Evolutionary conservation across 495 filamentous ascomycete genomes (phyloP), one percentile per base, ranked within the genome.

Genomic region (Tuber aestivum): DNA sequence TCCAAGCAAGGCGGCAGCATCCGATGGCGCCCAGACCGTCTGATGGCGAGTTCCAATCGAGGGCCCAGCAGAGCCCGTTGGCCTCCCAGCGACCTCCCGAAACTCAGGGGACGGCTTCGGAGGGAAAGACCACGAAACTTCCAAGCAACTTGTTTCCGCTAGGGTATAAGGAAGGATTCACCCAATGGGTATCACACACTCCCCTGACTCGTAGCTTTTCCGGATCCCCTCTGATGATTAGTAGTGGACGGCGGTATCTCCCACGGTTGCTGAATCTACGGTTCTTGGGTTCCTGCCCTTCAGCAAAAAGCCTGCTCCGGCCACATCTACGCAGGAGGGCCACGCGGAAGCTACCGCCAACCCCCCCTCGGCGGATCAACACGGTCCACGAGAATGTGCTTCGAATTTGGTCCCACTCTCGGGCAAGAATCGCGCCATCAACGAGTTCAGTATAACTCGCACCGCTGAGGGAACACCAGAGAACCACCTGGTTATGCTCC

Each of bases 371-470:
- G 83, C 78, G 75, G 95, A 99, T 83, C 95, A 93, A 0, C 90
- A 94, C 80, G 95, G 95, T 32, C 92, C 93, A 35, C 89, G 95
- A 65, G 87, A 89, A 83, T 97, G 95, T 92, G 88, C 91, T 78
- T 94, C 92, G 14, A 91, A 91, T 61, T 90, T 97, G 86, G 91
- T 99, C 50, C 86, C 91, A 76, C 87, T 99, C 72, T 89, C 89
- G 50, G 95, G 95, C 38, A 95, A 93, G 83, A 88, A 97, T 80
- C 90, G 95, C 41, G 91, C 91, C 10, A 84, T 99, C 70, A 99
- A 99, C 80, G 95, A 99, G 82, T 95, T 97, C 84, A 92, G 91
- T 12, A 89, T 99, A 2, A 94, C 97, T 83, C 88, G 95, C 71
- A 84, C 92, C 4, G 92, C 89, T 38, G 95, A 98, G 77, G 84